Evolutionary conservation across 805 yeast species (phyloP).

Genomic region (Wickerhamiella kurtzmanii): DNA sequence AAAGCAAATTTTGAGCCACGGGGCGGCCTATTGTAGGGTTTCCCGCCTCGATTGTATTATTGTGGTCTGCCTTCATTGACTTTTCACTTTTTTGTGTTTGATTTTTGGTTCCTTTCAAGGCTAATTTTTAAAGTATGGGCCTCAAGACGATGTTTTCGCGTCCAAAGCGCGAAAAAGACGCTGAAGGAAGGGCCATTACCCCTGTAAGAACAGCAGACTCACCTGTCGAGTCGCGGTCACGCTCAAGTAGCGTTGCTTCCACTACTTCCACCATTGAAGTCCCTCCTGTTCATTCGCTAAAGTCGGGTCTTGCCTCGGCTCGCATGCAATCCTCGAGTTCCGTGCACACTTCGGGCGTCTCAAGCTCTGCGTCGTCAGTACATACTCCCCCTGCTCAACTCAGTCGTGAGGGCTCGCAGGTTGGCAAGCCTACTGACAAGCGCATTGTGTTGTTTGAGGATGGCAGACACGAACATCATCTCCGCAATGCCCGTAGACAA

Average conservation of each 20-base stretch:
- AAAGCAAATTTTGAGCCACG: too few relatives aligned
- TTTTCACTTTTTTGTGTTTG: too few relatives aligned
- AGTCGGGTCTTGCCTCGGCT: neutral
- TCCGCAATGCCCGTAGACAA: constrained; percentile 45
- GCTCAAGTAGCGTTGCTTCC: neutral
- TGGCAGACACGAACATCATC: constrained; percentile 69
- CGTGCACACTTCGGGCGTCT: neutral
- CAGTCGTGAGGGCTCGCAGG: neutral
- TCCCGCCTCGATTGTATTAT: too few relatives aligned
- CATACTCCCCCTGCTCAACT: neutral
- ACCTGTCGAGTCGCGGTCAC: neutral
- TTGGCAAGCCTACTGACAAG: neutral
- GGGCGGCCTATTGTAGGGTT: too few relatives aligned
- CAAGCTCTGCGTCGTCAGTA: neutral
- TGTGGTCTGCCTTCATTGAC: too few relatives aligned
- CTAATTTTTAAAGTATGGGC: neutral
- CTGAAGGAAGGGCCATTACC: neutral
- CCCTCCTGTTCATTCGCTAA: neutral
- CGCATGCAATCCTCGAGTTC: neutral
- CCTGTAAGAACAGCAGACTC: neutral
- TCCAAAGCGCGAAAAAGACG: neutral
- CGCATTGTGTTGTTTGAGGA: constrained; percentile 25
- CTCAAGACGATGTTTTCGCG: neutral
- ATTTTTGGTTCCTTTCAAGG: too few relatives aligned
- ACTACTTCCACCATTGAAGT: neutral